Percentiles rank a stretch among this genome's conserved stretches.
Evolutionary conservation across 148 eudicot genomes (phyloP).

Genomic region (Rhododendron molle): DNA sequence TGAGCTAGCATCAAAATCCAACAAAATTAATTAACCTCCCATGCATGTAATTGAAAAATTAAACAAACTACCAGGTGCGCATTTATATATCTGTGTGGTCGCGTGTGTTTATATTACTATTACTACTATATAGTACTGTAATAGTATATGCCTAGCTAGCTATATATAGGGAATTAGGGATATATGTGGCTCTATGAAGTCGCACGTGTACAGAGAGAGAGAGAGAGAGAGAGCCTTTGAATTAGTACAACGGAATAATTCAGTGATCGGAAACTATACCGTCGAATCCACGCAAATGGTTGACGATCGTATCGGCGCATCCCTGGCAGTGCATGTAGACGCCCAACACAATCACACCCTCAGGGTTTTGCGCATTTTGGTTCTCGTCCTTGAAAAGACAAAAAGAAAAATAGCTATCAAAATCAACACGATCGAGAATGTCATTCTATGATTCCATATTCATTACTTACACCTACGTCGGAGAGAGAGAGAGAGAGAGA

Average conservation of each 20-base stretch:
- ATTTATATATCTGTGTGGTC: background rate
- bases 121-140: too few relatives aligned
- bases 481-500: background rate
- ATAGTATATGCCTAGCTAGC: background rate
- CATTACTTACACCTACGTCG: too few relatives aligned
- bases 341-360: constrained; percentile 33
- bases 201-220: background rate
- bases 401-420: background rate
- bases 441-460: background rate
- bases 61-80: too few relatives aligned
- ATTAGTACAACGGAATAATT: background rate
- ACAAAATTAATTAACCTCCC: too few relatives aligned
- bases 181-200: background rate
- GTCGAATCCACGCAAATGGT: constrained; percentile 33
- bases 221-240: background rate
- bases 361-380: background rate
- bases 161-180: too few relatives aligned
- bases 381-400: background rate
- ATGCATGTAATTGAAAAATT: too few relatives aligned
- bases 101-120: background rate
- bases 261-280: constrained; percentile 23
- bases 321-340: constrained; percentile 55
- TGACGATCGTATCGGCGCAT: constrained; percentile 35
- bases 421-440: background rate
- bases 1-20: constrained; percentile 7